Base-by-base conservation (phyloP, 306 rosid species). In the Castanopsis chinensis region DNA sequence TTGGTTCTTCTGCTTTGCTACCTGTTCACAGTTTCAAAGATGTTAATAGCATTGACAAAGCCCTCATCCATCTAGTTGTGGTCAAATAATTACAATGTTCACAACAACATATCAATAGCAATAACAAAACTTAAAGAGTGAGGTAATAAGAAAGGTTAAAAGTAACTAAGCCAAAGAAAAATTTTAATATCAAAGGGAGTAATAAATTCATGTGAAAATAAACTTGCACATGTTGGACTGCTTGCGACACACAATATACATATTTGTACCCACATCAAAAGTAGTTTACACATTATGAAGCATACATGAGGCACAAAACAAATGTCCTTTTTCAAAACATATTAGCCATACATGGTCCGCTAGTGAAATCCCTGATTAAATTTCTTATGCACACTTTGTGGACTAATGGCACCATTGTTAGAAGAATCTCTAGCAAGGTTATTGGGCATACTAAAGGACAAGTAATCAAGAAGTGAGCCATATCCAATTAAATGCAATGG, bases 1-100 rank as follows among this genome's bases (percentile, higher is more conserved):
- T 92, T 11, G 95, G 78, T 58, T 92, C 99, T 75, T 94, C 99
- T 5, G 79, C 55, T 80, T 91, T 95, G 79, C 92, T 71, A 73
- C 99, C 99, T 92, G 83, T 76, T 78, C 35, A 63, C 58, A 79
- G 32, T 54, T 73, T 49, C 77, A 79, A 12, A 43, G 59, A 49
- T 9, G 23, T 80, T 6, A 69, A 6, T 19, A 74, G 43, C 54
- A 83, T 23, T 37, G 23, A 37, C 6, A 59, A 57, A 58, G 51
- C 28, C 41, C 51, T 25, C 14, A 43, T 27, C 23, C 75, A 71
- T 23, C 3, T 65, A 7, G 23, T 18, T 1, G 21, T 3, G 3
- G 14, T 19, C 4, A 23, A 35, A 68, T 68, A 68, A 63, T 27
- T 12, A 25, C 7, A 25, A 61, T 6, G 33, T 63, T 28, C 30